These are phyloP conservation scores for Lactifluus hygrophoroides DNA, from an alignment of 768 basidiomycete genomes.

Conservation along the genomic window DNA sequence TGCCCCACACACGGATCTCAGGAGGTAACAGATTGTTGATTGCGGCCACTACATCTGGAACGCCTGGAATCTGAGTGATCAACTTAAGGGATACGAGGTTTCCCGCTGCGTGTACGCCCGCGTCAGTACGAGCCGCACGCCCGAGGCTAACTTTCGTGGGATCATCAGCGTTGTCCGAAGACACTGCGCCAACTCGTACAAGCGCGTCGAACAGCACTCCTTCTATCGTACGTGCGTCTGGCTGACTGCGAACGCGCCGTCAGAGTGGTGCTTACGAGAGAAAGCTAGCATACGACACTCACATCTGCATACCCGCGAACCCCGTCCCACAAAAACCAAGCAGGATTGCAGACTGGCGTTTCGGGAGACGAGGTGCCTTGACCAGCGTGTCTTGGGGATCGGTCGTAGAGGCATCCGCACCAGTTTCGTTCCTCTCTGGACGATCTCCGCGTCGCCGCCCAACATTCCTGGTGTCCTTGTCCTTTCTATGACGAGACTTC, in stretches of 20 bases:
- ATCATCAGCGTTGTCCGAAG: conserved; percentile 86
- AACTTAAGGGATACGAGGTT: conserved; percentile 90
- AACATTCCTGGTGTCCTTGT: conserved; percentile 31
- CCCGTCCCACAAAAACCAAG: conserved; percentile 90
- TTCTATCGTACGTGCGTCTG: conserved; percentile 75
- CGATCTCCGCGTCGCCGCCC: conserved; percentile 34
- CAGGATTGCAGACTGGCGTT: conserved; percentile 75
- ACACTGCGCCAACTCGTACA: conserved; percentile 87
- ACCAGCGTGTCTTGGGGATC: background rate
- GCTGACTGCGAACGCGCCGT: conserved; percentile 43
- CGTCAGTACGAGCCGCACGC: conserved; percentile 91
- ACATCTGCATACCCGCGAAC: conserved; percentile 97
- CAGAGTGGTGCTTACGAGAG: background rate
- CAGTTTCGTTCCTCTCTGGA: conserved; percentile 27
- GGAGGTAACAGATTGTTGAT: conserved; percentile 87
- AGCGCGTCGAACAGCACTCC: conserved; percentile 82
- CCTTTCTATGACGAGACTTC: conserved; percentile 29
- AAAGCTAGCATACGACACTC: conserved; percentile 28
- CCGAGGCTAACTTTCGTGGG: conserved; percentile 82
- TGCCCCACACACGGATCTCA: conserved; percentile 89
- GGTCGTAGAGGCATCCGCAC: conserved; percentile 5
- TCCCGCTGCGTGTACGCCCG: conserved; percentile 94
- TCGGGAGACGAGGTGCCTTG: conserved; percentile 60
- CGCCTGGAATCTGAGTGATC: conserved; percentile 67
- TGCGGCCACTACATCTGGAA: conserved; percentile 56